A percentile compares a stretch with the other conserved stretches of the same genome.
These are phyloP conservation scores for Trichoderma koningiopsis DNA, from an alignment of 2,329 filamentous ascomycete genomes.

Conservation along the genomic window DNA sequence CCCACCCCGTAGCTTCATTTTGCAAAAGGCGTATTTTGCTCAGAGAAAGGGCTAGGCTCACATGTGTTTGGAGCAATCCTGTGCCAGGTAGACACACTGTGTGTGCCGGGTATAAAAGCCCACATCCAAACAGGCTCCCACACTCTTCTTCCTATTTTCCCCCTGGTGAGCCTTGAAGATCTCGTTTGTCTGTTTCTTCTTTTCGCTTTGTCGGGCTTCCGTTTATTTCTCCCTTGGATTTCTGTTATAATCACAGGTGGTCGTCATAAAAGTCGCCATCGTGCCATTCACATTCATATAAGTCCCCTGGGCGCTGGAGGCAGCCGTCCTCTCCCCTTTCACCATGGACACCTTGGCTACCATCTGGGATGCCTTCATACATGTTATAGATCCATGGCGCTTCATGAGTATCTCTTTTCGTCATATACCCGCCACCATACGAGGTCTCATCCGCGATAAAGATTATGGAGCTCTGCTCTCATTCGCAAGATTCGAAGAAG, in stretches of 20 bases:
- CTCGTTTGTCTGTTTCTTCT: not conserved
- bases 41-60: constrained; percentile 3
- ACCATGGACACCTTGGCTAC: constrained; percentile 34
- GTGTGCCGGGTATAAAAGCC: constrained; percentile 27
- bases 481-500: constrained; percentile 45
- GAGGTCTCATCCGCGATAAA: constrained; percentile 42
- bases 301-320: not conserved
- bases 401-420: constrained; percentile 54
- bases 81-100: constrained; percentile 13
- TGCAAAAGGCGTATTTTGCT: constrained; percentile 1
- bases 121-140: constrained; percentile 25
- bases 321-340: not conserved
- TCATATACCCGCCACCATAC: constrained; percentile 56
- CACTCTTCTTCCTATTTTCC: not conserved
- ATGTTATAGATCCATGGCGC: constrained; percentile 51
- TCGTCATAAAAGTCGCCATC: not conserved
- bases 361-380: constrained; percentile 34
- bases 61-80: not conserved
- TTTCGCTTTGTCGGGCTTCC: not conserved
- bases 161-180: constrained; percentile 6
- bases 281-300: not conserved
- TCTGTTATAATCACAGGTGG: not conserved
- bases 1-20: constrained; percentile 22
- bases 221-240: not conserved
- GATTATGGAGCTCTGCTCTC: constrained; percentile 45